A percentile compares a stretch with the other conserved stretches of the same genome.
phyloP scores from a whole-genome alignment of 768 basidiomycete genomes.

The Mycena amicta region DNA sequence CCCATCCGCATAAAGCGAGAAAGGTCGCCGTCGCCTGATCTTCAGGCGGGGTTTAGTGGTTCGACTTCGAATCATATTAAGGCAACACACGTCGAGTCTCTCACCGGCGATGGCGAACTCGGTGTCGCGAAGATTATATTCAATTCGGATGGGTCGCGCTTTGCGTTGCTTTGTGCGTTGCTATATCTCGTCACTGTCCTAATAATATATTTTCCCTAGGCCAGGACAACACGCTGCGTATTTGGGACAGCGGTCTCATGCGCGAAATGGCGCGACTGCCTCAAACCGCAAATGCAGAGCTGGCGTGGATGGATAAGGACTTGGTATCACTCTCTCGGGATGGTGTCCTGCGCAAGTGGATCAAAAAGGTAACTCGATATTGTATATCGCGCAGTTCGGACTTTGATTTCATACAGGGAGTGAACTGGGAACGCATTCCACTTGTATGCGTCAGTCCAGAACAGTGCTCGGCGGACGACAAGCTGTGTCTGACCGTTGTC shows the following conservation, averaged over 20 bases:
- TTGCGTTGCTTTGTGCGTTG: constrained; percentile 63
- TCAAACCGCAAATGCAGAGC: constrained; percentile 49
- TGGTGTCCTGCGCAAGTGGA: constrained; percentile 64
- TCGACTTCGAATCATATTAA: neutral
- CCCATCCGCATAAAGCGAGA: constrained; percentile 16
- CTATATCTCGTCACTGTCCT: constrained; percentile 1
- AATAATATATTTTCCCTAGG: constrained; percentile 36
- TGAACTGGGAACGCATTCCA: constrained; percentile 59
- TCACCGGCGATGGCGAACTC: constrained; percentile 42
- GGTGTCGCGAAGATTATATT: constrained; percentile 52
- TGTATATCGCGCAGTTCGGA: neutral
- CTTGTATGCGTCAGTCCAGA: constrained; percentile 53
- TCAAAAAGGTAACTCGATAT: constrained; percentile 46
- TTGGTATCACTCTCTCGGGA: constrained; percentile 59
- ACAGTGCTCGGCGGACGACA: constrained; percentile 35
- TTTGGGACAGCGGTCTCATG: constrained; percentile 54
- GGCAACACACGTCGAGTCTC: constrained; percentile 5
- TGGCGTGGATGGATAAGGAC: constrained; percentile 64
- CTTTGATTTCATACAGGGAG: constrained; percentile 36
- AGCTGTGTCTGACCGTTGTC: constrained; percentile 55
- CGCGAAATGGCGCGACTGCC: constrained; percentile 59
- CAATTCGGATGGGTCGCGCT: constrained; percentile 53
- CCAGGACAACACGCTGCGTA: constrained; percentile 60
- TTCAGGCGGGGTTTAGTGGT: constrained; percentile 12
- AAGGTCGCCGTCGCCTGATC: constrained; percentile 19